Conservation (phyloP, 1,139 yeast species). For the Sugiyamaella neomexicana region DNA sequence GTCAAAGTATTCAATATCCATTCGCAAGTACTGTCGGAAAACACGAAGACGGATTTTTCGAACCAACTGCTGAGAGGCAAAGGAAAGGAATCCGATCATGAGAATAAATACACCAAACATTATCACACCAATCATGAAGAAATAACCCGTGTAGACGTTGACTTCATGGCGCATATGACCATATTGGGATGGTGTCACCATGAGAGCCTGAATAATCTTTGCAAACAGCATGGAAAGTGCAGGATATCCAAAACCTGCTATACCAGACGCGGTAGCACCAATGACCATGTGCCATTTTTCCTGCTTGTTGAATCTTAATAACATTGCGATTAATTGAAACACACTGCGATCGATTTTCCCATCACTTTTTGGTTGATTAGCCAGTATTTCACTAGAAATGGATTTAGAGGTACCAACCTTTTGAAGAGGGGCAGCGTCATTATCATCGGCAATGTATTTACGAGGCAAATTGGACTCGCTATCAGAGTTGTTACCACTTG, state of each 20-base stretch:
- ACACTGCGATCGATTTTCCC: slow-evolving; percentile 20
- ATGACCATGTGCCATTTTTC: slow-evolving; percentile 35
- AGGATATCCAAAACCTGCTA: slow-evolving; percentile 45
- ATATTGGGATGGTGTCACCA: slow-evolving; percentile 39
- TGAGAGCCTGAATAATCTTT: slow-evolving; percentile 41
- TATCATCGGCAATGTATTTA: slow-evolving; percentile 17
- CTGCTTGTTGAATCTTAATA: slow-evolving; percentile 31
- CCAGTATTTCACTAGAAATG: slow-evolving; percentile 22
- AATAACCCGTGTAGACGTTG: slow-evolving; percentile 42
- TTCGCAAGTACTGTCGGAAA: slow-evolving; percentile 50
- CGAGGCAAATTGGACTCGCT: slow-evolving; percentile 16
- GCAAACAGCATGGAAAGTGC: slow-evolving; percentile 44
- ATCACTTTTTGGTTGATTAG: slow-evolving; percentile 9
- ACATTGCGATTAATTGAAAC: slow-evolving; percentile 27
- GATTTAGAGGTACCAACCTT: slow-evolving; percentile 23
- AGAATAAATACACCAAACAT: slow-evolving; percentile 37
- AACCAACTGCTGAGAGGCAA: slow-evolving; percentile 36
- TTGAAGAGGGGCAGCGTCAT: slow-evolving; percentile 15
- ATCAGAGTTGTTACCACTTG: slow-evolving; percentile 18
- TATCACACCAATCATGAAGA: slow-evolving; percentile 45
- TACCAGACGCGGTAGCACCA: slow-evolving; percentile 38
- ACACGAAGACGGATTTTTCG: slow-evolving; percentile 38
- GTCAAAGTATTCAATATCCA: slow-evolving; percentile 85
- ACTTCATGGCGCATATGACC: slow-evolving; percentile 40
- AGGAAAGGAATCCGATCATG: slow-evolving; percentile 37